Base-by-base conservation (phyloP, 1,284 basidiomycete species). In the Boletus albobrunnescens region DNA sequence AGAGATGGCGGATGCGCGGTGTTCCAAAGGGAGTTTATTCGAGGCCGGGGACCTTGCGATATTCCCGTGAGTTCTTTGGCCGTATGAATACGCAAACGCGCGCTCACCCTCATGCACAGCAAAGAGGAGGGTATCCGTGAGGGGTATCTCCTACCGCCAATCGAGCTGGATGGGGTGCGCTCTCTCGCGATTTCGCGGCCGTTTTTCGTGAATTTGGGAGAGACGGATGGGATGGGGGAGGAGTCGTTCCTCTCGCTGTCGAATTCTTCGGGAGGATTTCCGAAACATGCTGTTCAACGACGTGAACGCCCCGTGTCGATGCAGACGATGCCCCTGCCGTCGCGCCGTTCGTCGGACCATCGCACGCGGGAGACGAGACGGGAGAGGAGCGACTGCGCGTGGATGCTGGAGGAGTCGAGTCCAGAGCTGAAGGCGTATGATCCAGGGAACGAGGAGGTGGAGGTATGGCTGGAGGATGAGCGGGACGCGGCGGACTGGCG, bases 321-420 rank as follows among this genome's bases (percentile, higher is more conserved):
- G 13, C 59, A 56, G n/a, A 36, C 23, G 14, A 32, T 41, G 37
- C 30, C 60, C 7, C 23, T 45, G 13, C 39, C 50, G 7, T 49
- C 60, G 4, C 42, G 39, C 0, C 14, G 11, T 14, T 44, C 56
- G 20, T 47, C 28, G 14, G 6, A 30, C 28, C 28, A 3, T 6
- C 28, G 28, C 28, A 30, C 28, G 26, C 48, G 3, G 22, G 42
- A 53, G 12, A 40, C 22, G 8, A 41, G 42, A 6, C 28, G 38
- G 38, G 59, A 56, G 3, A 14, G 33, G 24, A 35, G 41, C 1
- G 56, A 59, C 23, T n/a, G 42, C 30, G 56, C 59, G n/a, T 64
- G 64, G 64, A 62, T 58, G 57, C 28, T 60, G 24, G 61, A 67
- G 33, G 57, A 50, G 22, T 56, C 54, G 3, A 65, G 63, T 38